phyloP scores from a whole-genome alignment of 2,329 filamentous ascomycete genomes.

The Alternaria triticimaculans region DNA sequence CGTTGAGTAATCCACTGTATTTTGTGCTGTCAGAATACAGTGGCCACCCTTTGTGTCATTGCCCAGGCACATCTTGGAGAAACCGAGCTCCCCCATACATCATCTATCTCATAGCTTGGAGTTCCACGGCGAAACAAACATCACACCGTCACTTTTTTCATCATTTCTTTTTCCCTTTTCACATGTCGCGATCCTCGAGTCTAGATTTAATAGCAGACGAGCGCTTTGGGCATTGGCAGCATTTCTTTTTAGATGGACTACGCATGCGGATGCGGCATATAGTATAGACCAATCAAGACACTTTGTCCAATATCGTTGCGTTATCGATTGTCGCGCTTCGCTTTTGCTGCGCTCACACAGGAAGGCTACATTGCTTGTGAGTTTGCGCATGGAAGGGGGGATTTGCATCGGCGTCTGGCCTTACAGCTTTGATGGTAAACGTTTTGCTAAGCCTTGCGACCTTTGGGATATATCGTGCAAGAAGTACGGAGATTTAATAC shows the following conservation, averaged over 20 bases:
- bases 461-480: too few relatives aligned
- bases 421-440: neutral
- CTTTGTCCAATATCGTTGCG: neutral
- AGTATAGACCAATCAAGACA: conserved; percentile 17
- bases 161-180: neutral
- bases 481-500: too few relatives aligned
- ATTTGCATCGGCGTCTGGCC: accelerated
- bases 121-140: conserved; percentile 11
- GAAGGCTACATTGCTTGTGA: neutral
- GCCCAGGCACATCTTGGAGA: neutral
- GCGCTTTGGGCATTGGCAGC: neutral
- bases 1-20: neutral
- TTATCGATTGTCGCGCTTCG: neutral
- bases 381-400: neutral
- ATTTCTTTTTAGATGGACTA: neutral
- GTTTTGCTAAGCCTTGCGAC: too few relatives aligned
- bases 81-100: neutral
- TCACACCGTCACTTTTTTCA: neutral
- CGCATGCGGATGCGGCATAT: conserved; percentile 8
- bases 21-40: neutral
- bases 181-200: conserved; percentile 1
- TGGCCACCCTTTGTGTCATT: neutral
- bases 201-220: conserved; percentile 1
- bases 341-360: neutral
- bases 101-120: conserved; percentile 13